Percentiles rank a stretch among this genome's conserved stretches.
These are phyloP conservation scores for Rhypophila decipiens DNA, from an alignment of 495 filamentous ascomycete genomes.

Conservation along the genomic window DNA sequence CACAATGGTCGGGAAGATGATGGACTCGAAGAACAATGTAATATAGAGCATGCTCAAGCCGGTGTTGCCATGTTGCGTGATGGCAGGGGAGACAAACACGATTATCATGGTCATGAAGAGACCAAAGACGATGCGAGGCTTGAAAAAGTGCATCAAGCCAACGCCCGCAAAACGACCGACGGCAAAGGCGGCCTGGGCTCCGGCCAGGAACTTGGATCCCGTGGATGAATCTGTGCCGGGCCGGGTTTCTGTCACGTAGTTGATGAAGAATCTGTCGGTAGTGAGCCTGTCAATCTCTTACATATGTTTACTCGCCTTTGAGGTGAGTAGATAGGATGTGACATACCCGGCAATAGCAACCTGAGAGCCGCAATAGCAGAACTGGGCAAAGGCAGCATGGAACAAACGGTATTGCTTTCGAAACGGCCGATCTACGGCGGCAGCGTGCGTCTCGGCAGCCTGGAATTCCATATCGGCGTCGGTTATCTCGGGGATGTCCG, in stretches of 20 bases:
- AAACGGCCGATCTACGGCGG: conserved; percentile 42
- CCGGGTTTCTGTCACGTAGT: conserved; percentile 26
- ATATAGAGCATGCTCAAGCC: conserved; percentile 56
- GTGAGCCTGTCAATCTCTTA: neutral
- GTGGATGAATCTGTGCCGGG: conserved; percentile 12
- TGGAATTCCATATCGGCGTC: conserved; percentile 61
- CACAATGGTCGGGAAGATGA: conserved; percentile 67
- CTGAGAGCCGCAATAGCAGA: conserved; percentile 66
- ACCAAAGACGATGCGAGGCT: conserved; percentile 47
- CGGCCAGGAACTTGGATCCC: conserved; percentile 51
- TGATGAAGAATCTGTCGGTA: conserved; percentile 32
- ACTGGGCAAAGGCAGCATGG: conserved; percentile 59
- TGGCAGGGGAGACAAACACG: conserved; percentile 53
- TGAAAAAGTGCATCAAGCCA: conserved; percentile 41
- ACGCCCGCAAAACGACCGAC: conserved; percentile 57
- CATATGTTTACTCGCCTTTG: neutral
- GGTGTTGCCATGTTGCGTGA: conserved; percentile 43
- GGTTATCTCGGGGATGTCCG: conserved; percentile 63
- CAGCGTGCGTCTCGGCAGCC: conserved; percentile 38
- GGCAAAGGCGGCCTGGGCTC: conserved; percentile 61
- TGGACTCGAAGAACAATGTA: conserved; percentile 65
- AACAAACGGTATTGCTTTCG: conserved; percentile 61
- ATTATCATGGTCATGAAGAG: conserved; percentile 44
- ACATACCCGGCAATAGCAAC: conserved; percentile 46
- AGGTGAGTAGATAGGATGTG: neutral